Evolutionary conservation across 2,329 filamentous ascomycete genomes (phyloP).

Genomic region (Colletotrichum cordylinicola): DNA sequence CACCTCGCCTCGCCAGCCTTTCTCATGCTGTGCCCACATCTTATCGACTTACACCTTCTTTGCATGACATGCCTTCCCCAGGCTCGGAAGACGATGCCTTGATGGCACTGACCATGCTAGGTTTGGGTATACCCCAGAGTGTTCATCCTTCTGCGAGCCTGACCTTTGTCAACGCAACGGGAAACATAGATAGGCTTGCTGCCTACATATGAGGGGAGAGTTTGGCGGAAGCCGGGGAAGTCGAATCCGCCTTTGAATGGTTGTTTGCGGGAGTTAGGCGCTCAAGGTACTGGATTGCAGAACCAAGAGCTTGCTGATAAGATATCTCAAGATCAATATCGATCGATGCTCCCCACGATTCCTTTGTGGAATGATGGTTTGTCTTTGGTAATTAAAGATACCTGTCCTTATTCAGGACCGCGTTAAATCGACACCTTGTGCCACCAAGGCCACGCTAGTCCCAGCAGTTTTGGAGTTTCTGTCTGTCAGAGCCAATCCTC

Average conservation of each 20-base stretch:
- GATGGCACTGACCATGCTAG: background rate
- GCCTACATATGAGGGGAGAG: background rate
- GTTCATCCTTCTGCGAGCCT: conserved; percentile 8
- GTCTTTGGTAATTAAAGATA: background rate
- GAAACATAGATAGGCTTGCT: conserved; percentile 3
- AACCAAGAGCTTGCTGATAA: background rate
- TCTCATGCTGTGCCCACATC: background rate
- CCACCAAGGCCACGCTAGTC: background rate
- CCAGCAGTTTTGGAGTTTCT: background rate
- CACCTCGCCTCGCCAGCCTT: background rate
- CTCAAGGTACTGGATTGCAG: background rate
- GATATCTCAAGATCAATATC: background rate
- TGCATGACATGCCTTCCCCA: conserved; percentile 9
- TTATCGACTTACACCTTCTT: background rate
- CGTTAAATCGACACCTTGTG: background rate
- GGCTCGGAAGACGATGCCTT: background rate
- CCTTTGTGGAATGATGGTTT: background rate
- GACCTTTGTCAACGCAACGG: background rate
- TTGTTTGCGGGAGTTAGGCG: background rate
- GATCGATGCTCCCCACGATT: background rate
- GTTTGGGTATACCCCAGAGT: conserved; percentile 18
- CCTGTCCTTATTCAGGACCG: background rate
- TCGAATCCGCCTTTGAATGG: background rate
- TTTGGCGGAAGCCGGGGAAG: conserved; percentile 9
- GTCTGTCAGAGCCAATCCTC: background rate